phyloP scores from a whole-genome alignment of 164 flowering plant genomes.

The Chimonanthus praecox region DNA sequence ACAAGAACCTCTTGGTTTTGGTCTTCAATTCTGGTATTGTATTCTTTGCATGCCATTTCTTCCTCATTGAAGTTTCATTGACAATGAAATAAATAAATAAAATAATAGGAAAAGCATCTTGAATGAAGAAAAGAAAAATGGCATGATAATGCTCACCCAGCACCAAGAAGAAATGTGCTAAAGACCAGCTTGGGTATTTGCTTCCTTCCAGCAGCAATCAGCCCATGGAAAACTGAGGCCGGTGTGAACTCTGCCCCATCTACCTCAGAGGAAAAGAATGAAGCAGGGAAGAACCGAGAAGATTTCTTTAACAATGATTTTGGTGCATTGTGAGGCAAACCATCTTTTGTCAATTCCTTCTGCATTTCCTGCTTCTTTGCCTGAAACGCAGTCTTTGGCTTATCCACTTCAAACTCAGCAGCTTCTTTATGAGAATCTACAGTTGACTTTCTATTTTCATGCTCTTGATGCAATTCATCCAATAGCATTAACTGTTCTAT shows the following conservation, averaged over 20 bases:
- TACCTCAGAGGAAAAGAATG: conserved; percentile 80
- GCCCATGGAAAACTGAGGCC: conserved; percentile 57
- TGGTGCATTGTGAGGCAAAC: conserved; percentile 50
- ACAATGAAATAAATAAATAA: no score
- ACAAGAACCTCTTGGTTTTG: no score
- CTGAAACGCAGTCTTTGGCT: conserved; percentile 45
- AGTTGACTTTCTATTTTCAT: conserved; percentile 44
- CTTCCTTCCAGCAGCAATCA: conserved; percentile 45
- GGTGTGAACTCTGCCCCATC: conserved; percentile 76
- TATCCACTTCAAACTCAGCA: conserved; percentile 65
- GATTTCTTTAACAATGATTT: conserved; percentile 81
- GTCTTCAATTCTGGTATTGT: no score
- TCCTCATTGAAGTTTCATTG: no score
- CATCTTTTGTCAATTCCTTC: conserved; percentile 54
- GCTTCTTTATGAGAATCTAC: conserved; percentile 41
- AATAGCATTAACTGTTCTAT: conserved; percentile 27
- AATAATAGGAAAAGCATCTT: conserved; percentile 1
- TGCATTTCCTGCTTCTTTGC: conserved; percentile 67
- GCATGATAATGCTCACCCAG: conserved; percentile 54
- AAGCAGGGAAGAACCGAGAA: conserved; percentile 97
- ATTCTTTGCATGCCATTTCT: no score
- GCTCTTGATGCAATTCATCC: conserved; percentile 31
- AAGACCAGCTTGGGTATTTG: conserved; percentile 72
- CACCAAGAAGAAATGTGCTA: conserved; percentile 67
- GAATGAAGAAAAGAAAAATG: background rate